Evolutionary conservation across 2,329 filamentous ascomycete species (phyloP), one percentile per base, ranked within the genome.

Genomic region (Didymella pinodella): DNA sequence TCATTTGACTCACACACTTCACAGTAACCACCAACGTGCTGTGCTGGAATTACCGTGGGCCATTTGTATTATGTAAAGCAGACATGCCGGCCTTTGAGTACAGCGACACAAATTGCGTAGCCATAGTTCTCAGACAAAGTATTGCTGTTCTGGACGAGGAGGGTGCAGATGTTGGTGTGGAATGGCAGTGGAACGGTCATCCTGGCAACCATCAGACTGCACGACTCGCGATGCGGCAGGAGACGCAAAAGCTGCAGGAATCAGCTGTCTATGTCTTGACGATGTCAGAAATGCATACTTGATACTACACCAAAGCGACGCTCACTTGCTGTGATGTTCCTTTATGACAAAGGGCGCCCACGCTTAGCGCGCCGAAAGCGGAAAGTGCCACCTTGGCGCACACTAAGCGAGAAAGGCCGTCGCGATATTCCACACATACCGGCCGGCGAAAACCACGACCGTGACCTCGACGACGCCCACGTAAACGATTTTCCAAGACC

Each of bases 391-490:
- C 56, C 54, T 54, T 51, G 36, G 36, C 36, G 36, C 36, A 40
- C 36, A 40, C 36, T 40, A 40, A 40, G 36, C 36, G 36, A 40
- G 36, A 40, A 40, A 40, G 36, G 36, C 36, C 18, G 36, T 40
- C 36, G 36, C 36, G 36, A 40, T 40, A 40, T 40, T 40, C 36
- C 36, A 40, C 36, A 57, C 46, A 54, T 47, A 49, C 34, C 49
- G 56, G 22, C 41, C 41, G 18, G 14, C 50, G 56, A 59, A 59
- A 59, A 54, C 56, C 50, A 59, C 50, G 45, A 54, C 56, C 50
- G 54, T 47, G 46, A 54, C 18, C 46, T 54, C 67, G 64, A 68
- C 65, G 63, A 70, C 68, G 64, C 60, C 57, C 66, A 61, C 69
- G 62, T 64, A 67, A 40, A 65, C 69, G 63, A 62, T 64, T 57